phyloP scores from a whole-genome alignment of 495 filamentous ascomycete species.

The Alectoria sarmentosa region DNA sequence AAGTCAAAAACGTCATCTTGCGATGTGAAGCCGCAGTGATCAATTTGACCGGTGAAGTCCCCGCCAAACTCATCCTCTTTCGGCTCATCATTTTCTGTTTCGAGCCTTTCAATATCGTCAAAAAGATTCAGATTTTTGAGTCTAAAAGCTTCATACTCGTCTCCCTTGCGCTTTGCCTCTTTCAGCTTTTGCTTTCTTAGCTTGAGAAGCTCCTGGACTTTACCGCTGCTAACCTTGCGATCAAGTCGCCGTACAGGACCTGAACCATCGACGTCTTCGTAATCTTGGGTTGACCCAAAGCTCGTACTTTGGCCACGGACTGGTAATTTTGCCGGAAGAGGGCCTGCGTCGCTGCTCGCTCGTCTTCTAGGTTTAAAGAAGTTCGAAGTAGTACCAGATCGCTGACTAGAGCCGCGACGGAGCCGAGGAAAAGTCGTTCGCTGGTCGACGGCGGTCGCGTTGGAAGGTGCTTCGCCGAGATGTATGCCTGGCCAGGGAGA shows the following conservation, averaged over 20 bases:
- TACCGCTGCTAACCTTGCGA: not conserved
- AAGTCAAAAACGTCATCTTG: not conserved
- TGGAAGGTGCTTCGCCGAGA: not conserved
- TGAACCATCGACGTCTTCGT: not conserved
- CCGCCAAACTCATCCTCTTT: not conserved
- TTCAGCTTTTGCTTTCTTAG: conserved; percentile 3
- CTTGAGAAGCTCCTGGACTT: not conserved
- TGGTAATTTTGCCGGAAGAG: not conserved
- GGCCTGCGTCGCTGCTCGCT: not conserved
- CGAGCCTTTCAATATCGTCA: conserved; percentile 1
- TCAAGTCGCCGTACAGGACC: not conserved
- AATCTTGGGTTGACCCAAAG: conserved; percentile 7
- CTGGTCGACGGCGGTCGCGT: not conserved
- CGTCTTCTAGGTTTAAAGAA: not conserved
- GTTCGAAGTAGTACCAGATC: not conserved
- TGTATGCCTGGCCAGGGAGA: not conserved
- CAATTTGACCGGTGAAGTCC: too few relatives aligned
- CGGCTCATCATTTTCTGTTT: not conserved
- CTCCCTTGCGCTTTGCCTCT: conserved; percentile 3
- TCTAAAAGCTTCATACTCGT: not conserved
- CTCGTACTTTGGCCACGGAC: not conserved
- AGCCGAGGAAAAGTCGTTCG: not conserved
- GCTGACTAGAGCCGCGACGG: not conserved
- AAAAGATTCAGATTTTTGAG: conserved; percentile 4
- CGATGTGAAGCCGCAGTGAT: not conserved